These are phyloP conservation scores for Microsporum ferrugineum DNA, from an alignment of 2,329 filamentous ascomycete species.

Conservation along the genomic window DNA sequence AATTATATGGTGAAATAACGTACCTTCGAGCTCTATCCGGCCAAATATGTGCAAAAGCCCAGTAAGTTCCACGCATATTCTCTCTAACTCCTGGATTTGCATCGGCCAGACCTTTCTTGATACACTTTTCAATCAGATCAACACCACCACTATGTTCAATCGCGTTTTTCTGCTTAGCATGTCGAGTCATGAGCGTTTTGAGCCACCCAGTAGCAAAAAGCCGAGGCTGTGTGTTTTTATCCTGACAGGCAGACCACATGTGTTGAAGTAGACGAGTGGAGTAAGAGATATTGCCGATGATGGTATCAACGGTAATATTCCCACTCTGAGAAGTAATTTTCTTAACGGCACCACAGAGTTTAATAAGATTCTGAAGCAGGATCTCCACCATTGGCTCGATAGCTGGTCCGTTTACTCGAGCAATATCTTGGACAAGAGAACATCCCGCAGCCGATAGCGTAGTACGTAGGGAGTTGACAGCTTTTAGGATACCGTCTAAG, in stretches of 20 bases:
- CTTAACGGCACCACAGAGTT: slow-evolving; percentile 79
- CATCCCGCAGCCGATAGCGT: slow-evolving; percentile 84
- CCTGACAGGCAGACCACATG: slow-evolving; percentile 66
- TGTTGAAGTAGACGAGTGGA: slow-evolving; percentile 74
- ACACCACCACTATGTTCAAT: slow-evolving; percentile 77
- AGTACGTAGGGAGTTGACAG: slow-evolving; percentile 69
- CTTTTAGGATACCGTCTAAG: slow-evolving; percentile 81
- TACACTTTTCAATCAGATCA: slow-evolving; percentile 72
- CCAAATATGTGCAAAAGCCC: slow-evolving; percentile 70
- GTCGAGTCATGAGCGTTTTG: slow-evolving; percentile 66
- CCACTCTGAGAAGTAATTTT: slow-evolving; percentile 82
- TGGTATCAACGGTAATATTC: slow-evolving; percentile 65
- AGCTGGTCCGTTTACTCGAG: slow-evolving; percentile 59
- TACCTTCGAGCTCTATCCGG: slow-evolving; percentile 62
- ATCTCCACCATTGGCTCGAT: slow-evolving; percentile 86
- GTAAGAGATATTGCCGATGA: slow-evolving; percentile 71
- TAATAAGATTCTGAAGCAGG: slow-evolving; percentile 77
- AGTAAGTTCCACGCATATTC: slow-evolving; percentile 73
- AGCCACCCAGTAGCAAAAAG: slow-evolving; percentile 72
- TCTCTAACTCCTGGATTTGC: slow-evolving; percentile 84
- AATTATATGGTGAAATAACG: slow-evolving; percentile 13
- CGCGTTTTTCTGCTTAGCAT: slow-evolving; percentile 62
- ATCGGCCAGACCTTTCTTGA: slow-evolving; percentile 81
- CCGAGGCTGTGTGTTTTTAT: slow-evolving; percentile 86
- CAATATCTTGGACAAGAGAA: slow-evolving; percentile 72